These are phyloP conservation scores for Chalciporus pseudorubinellus DNA, from an alignment of 768 basidiomycete species.

Conservation along the genomic window DNA sequence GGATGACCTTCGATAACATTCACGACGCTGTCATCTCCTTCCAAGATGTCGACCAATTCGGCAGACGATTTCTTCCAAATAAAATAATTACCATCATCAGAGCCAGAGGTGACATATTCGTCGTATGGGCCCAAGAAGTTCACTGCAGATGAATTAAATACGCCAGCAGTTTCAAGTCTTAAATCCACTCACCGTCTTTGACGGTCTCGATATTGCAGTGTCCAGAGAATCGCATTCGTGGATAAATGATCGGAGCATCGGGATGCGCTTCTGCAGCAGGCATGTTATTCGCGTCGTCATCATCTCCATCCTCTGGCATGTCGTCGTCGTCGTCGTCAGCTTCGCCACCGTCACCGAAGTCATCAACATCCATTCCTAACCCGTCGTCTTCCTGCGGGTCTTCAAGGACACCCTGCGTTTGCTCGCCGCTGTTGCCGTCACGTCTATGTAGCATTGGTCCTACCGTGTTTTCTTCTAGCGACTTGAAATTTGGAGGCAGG, in stretches of 20 bases:
- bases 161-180: neutral
- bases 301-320: conserved; percentile 23
- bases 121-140: conserved; percentile 81
- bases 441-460: neutral
- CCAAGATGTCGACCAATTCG: conserved; percentile 68
- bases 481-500: conserved; percentile 30
- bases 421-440: neutral
- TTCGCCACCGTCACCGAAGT: conserved; percentile 26
- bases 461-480: conserved; percentile 4
- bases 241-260: conserved; percentile 55
- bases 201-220: conserved; percentile 79
- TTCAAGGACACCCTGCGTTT: neutral
- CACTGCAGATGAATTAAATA: conserved; percentile 42
- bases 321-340: conserved; percentile 28
- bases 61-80: conserved; percentile 76
- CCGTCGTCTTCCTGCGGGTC: conserved; percentile 20
- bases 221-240: conserved; percentile 62
- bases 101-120: conserved; percentile 79
- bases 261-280: conserved; percentile 22
- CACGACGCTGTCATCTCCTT: conserved; percentile 79
- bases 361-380: conserved; percentile 28
- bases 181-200: conserved; percentile 70
- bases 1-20: conserved; percentile 87
- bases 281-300: conserved; percentile 32
- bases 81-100: conserved; percentile 87